Evolutionary conservation across 2,329 filamentous ascomycete genomes (phyloP).

Genomic region (Dothideomycetidae sp.): DNA sequence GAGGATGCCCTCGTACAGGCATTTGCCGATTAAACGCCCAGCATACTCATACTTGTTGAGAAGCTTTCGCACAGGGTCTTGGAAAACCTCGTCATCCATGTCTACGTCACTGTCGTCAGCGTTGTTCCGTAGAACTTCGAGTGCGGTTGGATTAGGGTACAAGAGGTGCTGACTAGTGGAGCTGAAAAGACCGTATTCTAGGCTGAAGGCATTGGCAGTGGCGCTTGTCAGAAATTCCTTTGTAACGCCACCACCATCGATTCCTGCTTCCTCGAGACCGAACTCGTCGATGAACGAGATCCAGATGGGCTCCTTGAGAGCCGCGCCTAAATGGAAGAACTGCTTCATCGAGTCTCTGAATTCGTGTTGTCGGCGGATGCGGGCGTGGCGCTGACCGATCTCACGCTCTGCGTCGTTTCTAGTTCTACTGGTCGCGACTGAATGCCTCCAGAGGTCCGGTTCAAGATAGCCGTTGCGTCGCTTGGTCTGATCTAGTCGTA

Average conservation of each 20-base stretch:
- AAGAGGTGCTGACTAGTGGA: conserved; percentile 76
- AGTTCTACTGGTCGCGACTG: conserved; percentile 17
- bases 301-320: conserved; percentile 85
- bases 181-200: conserved; percentile 47
- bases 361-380: conserved; percentile 61
- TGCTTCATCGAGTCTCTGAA: conserved; percentile 77
- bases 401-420: conserved; percentile 19
- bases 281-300: conserved; percentile 95
- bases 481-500: conserved; percentile 62
- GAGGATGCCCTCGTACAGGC: conserved; percentile 90
- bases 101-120: conserved; percentile 5
- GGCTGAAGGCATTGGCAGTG: conserved; percentile 68
- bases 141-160: conserved; percentile 66
- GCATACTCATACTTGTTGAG: conserved; percentile 77
- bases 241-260: conserved; percentile 91
- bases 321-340: conserved; percentile 69
- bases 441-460: conserved; percentile 59
- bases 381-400: conserved; percentile 52
- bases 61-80: conserved; percentile 47
- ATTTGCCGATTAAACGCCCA: conserved; percentile 86
- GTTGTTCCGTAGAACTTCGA: conserved; percentile 2
- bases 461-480: conserved; percentile 55
- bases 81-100: conserved; percentile 29
- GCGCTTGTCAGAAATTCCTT: conserved; percentile 92
- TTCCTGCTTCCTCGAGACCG: conserved; percentile 73